Evolutionary conservation across 768 basidiomycete genomes (phyloP), one percentile per base, ranked within the genome.

Genomic region (Chlorophyllum brunneum): DNA sequence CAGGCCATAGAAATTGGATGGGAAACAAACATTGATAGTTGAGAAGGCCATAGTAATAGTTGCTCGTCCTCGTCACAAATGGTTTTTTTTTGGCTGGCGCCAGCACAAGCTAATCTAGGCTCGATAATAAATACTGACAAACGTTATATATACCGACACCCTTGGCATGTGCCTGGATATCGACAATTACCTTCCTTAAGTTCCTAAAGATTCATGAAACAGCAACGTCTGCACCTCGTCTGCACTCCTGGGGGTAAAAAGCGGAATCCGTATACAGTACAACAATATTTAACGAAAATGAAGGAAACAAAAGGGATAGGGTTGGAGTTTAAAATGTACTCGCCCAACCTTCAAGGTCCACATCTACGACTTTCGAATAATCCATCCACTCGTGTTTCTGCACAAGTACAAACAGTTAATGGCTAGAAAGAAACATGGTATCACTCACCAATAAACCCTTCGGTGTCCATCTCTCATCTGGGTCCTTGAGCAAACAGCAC

Each of bases 401-500:
- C 1, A 50, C 38, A 39, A n/a, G 18, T 4, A 49, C 38, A 50
- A 22, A 48, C 38, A 18, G 23, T 16, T 39, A 29, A 27, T 49
- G 13, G 27, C 15, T 34, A 52, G 11, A 51, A 36, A 54, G 55
- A 20, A 41, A 54, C 8, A 48, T 45, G 38, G 27, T 31, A 42
- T 6, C 31, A 76, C 85, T 34, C 63, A 93, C 88, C 71, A 89
- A 67, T 16, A 98, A 69, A 61, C 95, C 91, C 65, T 92, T 94
- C 5, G 95, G 94, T 26, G 91, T 90, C 70, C 77, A 84, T 62
- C 95, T 75, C 56, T 70, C 72, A 52, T 86, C 85, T 4, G 92
- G 93, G 64, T 98, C 92, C 72, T 99, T 99, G 65, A 86, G 60
- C 69, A 98, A 67, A 71, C 94, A 98, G 41, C 82, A 84, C 65